Base-by-base conservation (phyloP, 2,329 filamentous ascomycete genomes). In the Thelonectria rubi region DNA sequence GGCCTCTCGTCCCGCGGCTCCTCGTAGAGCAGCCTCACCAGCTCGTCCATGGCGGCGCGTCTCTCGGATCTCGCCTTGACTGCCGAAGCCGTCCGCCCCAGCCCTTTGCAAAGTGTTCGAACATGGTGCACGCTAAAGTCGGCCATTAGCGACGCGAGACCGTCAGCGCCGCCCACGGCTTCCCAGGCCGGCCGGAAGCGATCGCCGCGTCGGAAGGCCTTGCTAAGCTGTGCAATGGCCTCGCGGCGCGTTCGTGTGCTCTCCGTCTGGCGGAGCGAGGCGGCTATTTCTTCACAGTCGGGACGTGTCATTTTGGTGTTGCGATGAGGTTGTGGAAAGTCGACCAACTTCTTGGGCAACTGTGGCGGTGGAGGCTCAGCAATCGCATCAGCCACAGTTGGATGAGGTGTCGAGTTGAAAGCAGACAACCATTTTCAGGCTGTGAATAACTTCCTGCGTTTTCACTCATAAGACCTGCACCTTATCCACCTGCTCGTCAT, bases 81-180 rank as follows among this genome's bases (percentile, higher is more conserved):
- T 2, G 70, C 69, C 1, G 69, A 67, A 2, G 69, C 53, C 2
- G 70, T 72, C 3, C 54, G 34, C 8, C 70, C 70, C 3, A 73
- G 62, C 14, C 30, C 32, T 6, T 52, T 64, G 30, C 69, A 73
- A 3, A 71, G 17, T 5, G 21, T 2, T 5, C 59, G 56, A 0
- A 73, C 60, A 20, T 72, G 70, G 20, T 46, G 45, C 15, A 72
- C 60, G 55, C 71, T 73, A 46, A 73, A 69, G n/a, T 68, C 61
- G 20, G 62, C 57, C 70, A 73, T 72, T 21, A 72, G 34, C 3
- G 12, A 32, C 30, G 62, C 64, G 7, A 73, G 54, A 1, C 70
- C 71, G 18, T 51, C 3, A 5, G 71, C 71, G 3, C 66, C 63
- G 15, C 66, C 71, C 2, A 65, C 20, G 45, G 69, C 66, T 15